A percentile compares a stretch with the other conserved stretches of the same genome.
phyloP scores from a whole-genome alignment of 176 grass and related monocot genomes.

The Cenchrus purpureus region DNA sequence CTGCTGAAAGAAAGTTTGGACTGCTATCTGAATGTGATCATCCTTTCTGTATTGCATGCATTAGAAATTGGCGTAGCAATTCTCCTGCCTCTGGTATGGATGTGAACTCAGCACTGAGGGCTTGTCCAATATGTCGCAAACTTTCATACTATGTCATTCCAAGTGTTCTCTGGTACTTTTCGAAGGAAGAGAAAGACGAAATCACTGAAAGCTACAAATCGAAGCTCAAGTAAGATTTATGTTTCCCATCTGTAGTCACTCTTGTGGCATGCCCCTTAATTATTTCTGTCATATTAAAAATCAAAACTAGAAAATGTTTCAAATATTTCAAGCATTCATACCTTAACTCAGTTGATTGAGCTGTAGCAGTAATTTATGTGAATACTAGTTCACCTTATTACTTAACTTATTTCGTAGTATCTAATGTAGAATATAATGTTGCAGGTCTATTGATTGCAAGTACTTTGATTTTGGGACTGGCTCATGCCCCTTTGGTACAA shows the following conservation, averaged over 20 bases:
- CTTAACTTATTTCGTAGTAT: conserved; percentile 9
- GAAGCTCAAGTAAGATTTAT: conserved; percentile 83
- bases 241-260: neutral
- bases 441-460: conserved; percentile 98
- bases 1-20: conserved; percentile 93
- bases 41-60: conserved; percentile 90
- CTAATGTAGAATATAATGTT: conserved; percentile 38
- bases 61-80: conserved; percentile 95
- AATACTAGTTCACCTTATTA: conserved; percentile 4
- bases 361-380: conserved; percentile 18
- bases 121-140: conserved; percentile 91
- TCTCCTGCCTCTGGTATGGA: conserved; percentile 94
- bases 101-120: conserved; percentile 81
- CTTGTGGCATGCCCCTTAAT: neutral
- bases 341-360: neutral
- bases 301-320: neutral
- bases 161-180: conserved; percentile 92
- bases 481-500: conserved; percentile 87
- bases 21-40: conserved; percentile 96
- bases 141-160: conserved; percentile 91
- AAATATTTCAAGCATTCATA: neutral
- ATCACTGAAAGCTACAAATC: conserved; percentile 89
- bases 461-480: conserved; percentile 94
- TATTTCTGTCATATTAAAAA: neutral
- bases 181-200: conserved; percentile 87